These are phyloP conservation scores for Sphagnum tenellum DNA, from an alignment of 225 moss, liverwort and hornwort species.

Conservation along the genomic window DNA sequence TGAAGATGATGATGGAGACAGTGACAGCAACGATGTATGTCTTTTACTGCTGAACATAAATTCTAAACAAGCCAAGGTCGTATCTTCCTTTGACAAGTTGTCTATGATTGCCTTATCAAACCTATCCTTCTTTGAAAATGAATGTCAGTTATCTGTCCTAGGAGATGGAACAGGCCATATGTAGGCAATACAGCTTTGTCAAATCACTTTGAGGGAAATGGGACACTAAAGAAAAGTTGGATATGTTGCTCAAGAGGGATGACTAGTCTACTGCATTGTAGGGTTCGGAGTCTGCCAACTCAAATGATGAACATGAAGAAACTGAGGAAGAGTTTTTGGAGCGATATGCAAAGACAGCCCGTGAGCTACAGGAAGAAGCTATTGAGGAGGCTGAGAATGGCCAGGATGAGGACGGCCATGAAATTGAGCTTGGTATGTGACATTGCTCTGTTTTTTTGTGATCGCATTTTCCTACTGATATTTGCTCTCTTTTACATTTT, in stretches of 20 bases:
- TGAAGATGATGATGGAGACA: conserved; percentile 28
- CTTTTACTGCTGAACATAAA: neutral
- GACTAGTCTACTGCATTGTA: too few relatives aligned
- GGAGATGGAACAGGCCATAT: too few relatives aligned
- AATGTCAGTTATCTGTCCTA: too few relatives aligned
- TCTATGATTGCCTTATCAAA: too few relatives aligned
- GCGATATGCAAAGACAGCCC: conserved; percentile 63
- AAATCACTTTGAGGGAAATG: too few relatives aligned
- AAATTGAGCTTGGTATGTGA: conserved; percentile 62
- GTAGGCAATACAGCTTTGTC: too few relatives aligned
- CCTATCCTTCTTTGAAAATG: too few relatives aligned
- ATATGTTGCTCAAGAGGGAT: too few relatives aligned
- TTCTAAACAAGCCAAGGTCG: too few relatives aligned
- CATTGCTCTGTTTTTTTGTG: neutral
- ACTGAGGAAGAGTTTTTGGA: conserved; percentile 78
- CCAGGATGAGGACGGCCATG: conserved; percentile 77
- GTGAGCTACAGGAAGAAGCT: conserved; percentile 66
- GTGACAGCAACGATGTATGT: conserved; percentile 37
- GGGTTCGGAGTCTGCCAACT: conserved; percentile 24
- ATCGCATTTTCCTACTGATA: conserved; percentile 6
- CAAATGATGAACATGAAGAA: conserved; percentile 52
- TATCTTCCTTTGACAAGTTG: too few relatives aligned
- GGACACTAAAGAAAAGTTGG: too few relatives aligned
- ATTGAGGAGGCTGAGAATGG: conserved; percentile 78
- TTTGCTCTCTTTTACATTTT: too few relatives aligned